Evolutionary conservation across 2,329 filamentous ascomycete species (phyloP).

Genomic region (Aspergillus sp.): DNA sequence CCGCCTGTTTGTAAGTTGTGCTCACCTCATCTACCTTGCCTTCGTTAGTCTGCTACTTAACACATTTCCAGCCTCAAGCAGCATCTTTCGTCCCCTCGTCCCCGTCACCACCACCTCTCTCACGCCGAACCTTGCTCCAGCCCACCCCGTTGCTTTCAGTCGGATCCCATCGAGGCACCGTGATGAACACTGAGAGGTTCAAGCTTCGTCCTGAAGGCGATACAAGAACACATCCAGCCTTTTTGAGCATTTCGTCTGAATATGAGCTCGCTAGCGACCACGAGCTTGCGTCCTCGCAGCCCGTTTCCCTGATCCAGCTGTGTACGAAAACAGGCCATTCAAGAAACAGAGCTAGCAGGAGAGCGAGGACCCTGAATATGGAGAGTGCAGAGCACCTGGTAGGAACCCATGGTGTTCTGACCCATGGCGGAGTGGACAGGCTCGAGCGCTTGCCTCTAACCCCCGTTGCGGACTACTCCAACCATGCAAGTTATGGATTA

Average conservation of each 20-base stretch:
- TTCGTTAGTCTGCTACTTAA: neutral
- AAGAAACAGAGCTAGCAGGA: constrained; percentile 20
- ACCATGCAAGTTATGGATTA: constrained; percentile 1
- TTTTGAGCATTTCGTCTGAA: neutral
- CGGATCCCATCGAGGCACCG: neutral
- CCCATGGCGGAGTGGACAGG: neutral
- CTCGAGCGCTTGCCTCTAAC: constrained; percentile 11
- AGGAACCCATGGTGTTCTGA: neutral
- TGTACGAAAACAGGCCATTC: constrained; percentile 13
- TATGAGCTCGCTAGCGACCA: constrained; percentile 21
- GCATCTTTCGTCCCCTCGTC: neutral
- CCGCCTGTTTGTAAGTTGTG: neutral
- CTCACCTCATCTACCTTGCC: too few relatives aligned
- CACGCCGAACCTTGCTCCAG: neutral
- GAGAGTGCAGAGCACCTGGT: constrained; percentile 2
- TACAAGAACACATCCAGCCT: neutral
- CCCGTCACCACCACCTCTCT: neutral
- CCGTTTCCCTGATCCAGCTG: constrained; percentile 23
- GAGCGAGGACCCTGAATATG: constrained; percentile 16
- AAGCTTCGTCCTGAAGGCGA: neutral
- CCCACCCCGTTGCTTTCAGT: neutral
- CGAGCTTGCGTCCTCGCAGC: constrained; percentile 24
- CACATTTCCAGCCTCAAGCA: neutral
- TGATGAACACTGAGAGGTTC: constrained; percentile 9
- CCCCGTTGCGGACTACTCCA: constrained; percentile 5